Evolutionary conservation across 1,284 basidiomycete species (phyloP).

Genomic region (Cutaneotrichosporon sp.): DNA sequence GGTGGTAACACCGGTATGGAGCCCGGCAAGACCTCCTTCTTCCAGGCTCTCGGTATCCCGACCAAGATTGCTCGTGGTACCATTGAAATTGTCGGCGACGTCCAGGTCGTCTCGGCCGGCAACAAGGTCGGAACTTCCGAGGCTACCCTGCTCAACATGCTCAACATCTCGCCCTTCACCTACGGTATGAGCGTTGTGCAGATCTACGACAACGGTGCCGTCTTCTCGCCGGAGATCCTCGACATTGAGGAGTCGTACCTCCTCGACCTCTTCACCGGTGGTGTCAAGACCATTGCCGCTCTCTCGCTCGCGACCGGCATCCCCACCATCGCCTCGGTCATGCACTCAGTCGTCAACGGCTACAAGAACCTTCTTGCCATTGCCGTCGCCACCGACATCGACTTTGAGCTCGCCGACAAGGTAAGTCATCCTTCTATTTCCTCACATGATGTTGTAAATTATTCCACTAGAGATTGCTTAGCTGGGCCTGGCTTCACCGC

Average conservation of each 20-base stretch:
- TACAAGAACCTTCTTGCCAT: constrained; percentile 98
- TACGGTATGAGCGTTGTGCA: constrained; percentile 97
- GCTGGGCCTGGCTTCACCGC: constrained; percentile 45
- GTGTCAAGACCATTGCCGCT: constrained; percentile 91
- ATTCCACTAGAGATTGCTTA: constrained; percentile 53
- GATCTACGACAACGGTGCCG: constrained; percentile 87
- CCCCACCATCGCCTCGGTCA: constrained; percentile 90
- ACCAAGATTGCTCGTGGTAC: constrained; percentile 99
- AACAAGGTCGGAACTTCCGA: constrained; percentile 94
- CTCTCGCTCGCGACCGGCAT: constrained; percentile 94
- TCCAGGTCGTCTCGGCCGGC: constrained; percentile 89
- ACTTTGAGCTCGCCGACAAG: constrained; percentile 90
- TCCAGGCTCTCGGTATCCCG: constrained; percentile 99
- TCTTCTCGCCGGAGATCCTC: constrained; percentile 85
- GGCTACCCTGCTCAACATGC: constrained; percentile 97
- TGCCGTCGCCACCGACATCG: constrained; percentile 88
- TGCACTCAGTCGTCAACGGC: constrained; percentile 92
- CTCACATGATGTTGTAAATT: constrained; percentile 26
- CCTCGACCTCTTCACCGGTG: constrained; percentile 81
- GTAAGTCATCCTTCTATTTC: constrained; percentile 51
- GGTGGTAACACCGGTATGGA: constrained; percentile 99
- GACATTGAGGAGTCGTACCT: constrained; percentile 90
- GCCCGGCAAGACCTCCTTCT: constrained; percentile 99
- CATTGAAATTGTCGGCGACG: constrained; percentile 97
- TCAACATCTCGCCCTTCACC: constrained; percentile 97